These are phyloP conservation scores for Botrytis elliptica DNA, from an alignment of 2,329 filamentous ascomycete genomes.

Conservation along the genomic window DNA sequence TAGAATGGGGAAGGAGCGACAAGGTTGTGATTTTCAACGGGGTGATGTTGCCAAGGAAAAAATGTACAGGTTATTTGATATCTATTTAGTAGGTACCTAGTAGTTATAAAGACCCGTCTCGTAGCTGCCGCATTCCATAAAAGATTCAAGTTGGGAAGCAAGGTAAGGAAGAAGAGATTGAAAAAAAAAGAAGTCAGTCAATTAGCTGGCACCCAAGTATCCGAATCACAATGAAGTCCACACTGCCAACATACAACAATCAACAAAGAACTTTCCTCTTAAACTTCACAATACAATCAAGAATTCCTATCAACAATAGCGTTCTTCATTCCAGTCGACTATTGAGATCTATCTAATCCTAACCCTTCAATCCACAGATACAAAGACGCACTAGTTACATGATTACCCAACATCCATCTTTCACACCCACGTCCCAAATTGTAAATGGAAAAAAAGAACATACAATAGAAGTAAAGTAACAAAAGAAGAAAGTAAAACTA, in stretches of 20 bases:
- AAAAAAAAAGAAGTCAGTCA: neutral
- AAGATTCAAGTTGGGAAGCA: rapidly evolving
- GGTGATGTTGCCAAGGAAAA: neutral
- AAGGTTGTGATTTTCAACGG: neutral
- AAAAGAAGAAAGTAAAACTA: neutral
- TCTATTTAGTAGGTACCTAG: neutral
- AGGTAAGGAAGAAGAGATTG: neutral
- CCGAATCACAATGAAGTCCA: neutral
- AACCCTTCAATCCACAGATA: neutral
- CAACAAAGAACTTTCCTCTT: neutral
- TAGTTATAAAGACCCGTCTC: neutral
- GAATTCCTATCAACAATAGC: neutral
- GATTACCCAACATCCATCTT: neutral
- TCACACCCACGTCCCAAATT: neutral
- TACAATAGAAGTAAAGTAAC: neutral
- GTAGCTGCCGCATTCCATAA: neutral
- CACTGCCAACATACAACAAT: neutral
- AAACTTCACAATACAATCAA: neutral
- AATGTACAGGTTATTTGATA: neutral
- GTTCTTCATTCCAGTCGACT: neutral
- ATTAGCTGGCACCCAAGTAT: neutral
- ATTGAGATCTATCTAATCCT: conserved; percentile 2
- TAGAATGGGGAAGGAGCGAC: neutral
- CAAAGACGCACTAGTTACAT: neutral
- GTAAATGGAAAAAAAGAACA: neutral